phyloP scores from a whole-genome alignment of 2,329 filamentous ascomycete species.

The Pestalotiopsis fici region DNA sequence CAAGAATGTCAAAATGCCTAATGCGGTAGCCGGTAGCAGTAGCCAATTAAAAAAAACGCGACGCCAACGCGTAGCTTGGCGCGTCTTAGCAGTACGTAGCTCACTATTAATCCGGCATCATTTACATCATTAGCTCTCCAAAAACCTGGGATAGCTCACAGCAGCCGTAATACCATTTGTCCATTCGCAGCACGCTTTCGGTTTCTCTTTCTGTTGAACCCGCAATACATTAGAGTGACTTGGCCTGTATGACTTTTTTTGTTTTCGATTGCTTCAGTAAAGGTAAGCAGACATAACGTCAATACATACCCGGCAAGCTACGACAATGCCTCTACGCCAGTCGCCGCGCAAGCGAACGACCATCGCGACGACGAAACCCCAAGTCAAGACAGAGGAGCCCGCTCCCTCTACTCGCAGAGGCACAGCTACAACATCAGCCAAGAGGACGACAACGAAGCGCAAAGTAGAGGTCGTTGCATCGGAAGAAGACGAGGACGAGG shows the following conservation, averaged over 20 bases:
- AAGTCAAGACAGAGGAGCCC: conserved; percentile 6
- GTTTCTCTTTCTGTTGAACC: not conserved
- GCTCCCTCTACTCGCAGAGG: conserved; percentile 10
- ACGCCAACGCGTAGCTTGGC: not conserved
- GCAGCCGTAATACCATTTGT: no score
- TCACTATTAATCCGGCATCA: not conserved
- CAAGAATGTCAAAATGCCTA: not conserved
- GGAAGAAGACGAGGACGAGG: conserved; percentile 13
- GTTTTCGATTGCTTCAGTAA: not conserved
- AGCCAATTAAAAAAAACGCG: not conserved
- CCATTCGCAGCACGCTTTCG: not conserved
- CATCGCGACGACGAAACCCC: not conserved
- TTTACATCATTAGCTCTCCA: not conserved
- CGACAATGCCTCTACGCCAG: conserved; percentile 10
- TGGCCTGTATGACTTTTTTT: no score
- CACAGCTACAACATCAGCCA: conserved; percentile 9
- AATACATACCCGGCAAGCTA: not conserved
- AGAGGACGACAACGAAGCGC: conserved; percentile 25
- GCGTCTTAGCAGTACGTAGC: not conserved
- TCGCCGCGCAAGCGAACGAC: conserved; percentile 10
- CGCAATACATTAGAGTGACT: not conserved
- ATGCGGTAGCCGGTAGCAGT: not conserved
- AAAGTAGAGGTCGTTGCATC: conserved; percentile 25
- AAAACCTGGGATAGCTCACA: no score
- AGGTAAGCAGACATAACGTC: not conserved